Evolutionary conservation across 169 alveolate species (phyloP), one percentile per base, ranked within the genome.

Genomic region (Babesia divergens): DNA sequence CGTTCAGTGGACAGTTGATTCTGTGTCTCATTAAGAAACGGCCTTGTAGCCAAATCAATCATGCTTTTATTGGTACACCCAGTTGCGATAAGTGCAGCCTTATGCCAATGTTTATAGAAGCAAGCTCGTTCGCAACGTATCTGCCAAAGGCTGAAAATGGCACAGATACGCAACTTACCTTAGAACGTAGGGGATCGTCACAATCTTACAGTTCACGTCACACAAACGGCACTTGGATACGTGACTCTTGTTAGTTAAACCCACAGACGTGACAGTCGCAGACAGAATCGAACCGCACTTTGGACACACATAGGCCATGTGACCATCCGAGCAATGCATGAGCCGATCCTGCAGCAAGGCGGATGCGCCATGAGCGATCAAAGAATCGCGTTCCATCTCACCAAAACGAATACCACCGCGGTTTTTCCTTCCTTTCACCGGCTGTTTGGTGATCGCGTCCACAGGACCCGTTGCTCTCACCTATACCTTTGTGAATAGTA

Each of bases 321-420:
- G 97, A 46, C 96, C 97, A 85, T 98, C 99, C 31, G 99, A 96
- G 68, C 99, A 96, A 84, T 92, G 91, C 58, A 98, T 75, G 20
- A 97, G 94, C 34, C 99, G 94, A 70, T 98, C 99, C 84, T 94
- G 96, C 18, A 98, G 92, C 72, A 96, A 82, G 83, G 92, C 96
- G 31, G 99, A 90, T 38, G 98, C 96, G 24, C 99, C 99, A 76
- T 98, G 99, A 16, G 99, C 98, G 38, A 98, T 92, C 31, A 98
- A 82, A 6, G 99, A 96, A 84, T 98, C 99, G 64, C 99, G 94
- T 84, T 98, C 99, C 99, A 98, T 98, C 90, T 98, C 99, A 31
- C 99, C 99, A 59, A 96, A 83, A 76, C 99, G 94, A 34, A 97
- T 97, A 44, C 99, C 99, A 32, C 99, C 99, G 62, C 95, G 98